Percentiles rank a stretch among this genome's conserved stretches.
Conservation (phyloP, 139 green algal genomes). For the Desmodesmus armatus region DNA sequence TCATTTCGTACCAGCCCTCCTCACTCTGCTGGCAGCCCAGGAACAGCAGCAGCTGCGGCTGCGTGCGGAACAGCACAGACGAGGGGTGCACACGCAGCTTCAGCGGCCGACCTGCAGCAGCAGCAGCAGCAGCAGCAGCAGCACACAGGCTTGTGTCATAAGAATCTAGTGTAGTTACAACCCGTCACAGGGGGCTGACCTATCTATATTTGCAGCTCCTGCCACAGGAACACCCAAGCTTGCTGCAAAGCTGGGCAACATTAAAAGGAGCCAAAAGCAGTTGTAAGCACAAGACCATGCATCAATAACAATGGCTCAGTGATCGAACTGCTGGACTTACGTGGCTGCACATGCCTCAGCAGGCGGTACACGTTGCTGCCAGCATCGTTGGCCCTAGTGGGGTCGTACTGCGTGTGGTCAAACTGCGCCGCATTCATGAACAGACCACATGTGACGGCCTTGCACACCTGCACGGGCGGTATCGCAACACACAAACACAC, state of each 20-base stretch:
- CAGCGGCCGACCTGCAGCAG: conserved; percentile 31
- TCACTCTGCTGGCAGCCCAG: conserved; percentile 66
- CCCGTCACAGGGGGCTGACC: no score
- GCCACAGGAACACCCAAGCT: no score
- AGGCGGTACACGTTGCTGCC: conserved; percentile 75
- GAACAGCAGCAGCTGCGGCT: conserved; percentile 38
- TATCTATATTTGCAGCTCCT: no score
- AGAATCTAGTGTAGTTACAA: no score
- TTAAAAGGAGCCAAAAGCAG: no score
- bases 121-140: not conserved
- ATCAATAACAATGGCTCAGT: not conserved
- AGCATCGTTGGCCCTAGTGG: conserved; percentile 43
- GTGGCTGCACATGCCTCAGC: conserved; percentile 51
- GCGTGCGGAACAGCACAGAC: conserved; percentile 42
- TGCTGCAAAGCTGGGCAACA: no score
- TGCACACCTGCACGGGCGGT: conserved; percentile 29
- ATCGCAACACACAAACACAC: no score
- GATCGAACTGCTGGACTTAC: not conserved
- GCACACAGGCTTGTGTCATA: no score
- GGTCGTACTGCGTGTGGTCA: conserved; percentile 64
- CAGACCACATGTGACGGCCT: conserved; percentile 64
- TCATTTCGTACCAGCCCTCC: conserved; percentile 78
- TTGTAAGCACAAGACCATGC: not conserved
- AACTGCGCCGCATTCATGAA: conserved; percentile 78
- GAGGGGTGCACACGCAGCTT: conserved; percentile 53